Conservation (phyloP, 2,329 filamentous ascomycete species). For the Alternaria consortialis region DNA sequence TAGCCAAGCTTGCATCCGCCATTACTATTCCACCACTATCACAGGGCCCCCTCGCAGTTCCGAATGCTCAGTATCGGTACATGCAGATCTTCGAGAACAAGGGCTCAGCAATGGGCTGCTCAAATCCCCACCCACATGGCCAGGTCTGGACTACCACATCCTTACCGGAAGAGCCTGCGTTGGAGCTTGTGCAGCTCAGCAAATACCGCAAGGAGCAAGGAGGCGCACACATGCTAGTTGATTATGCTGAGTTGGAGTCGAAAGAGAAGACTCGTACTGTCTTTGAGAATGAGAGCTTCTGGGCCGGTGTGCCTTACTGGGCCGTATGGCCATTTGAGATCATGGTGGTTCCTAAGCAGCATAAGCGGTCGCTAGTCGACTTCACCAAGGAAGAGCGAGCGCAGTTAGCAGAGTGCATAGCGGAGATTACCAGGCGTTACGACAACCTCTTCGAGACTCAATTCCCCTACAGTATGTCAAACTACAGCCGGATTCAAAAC, state of each 20-base stretch:
- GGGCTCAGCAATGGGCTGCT: constrained; percentile 96
- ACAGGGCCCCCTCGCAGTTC: constrained; percentile 57
- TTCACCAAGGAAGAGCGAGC: constrained; percentile 74
- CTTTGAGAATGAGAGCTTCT: constrained; percentile 84
- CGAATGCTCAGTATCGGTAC: constrained; percentile 84
- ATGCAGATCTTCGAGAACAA: constrained; percentile 99
- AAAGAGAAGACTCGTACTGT: constrained; percentile 86
- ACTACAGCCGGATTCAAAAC: constrained; percentile 13
- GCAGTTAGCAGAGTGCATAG: constrained; percentile 81
- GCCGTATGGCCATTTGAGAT: constrained; percentile 97
- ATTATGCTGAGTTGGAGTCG: constrained; percentile 86
- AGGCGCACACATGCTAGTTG: constrained; percentile 79
- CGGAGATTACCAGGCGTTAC: constrained; percentile 88
- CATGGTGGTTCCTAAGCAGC: constrained; percentile 84
- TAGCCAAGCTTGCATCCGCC: constrained; percentile 59
- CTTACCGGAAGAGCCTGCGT: constrained; percentile 85
- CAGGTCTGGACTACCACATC: constrained; percentile 95
- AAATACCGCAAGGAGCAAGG: constrained; percentile 78
- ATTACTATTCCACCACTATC: constrained; percentile 59
- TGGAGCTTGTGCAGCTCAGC: constrained; percentile 79
- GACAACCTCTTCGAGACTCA: constrained; percentile 97
- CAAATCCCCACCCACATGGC: constrained; percentile 96
- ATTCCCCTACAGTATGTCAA: constrained; percentile 84
- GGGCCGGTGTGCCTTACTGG: constrained; percentile 97
- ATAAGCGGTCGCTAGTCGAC: constrained; percentile 86